Evolutionary conservation across 768 basidiomycete species (phyloP), one percentile per base, ranked within the genome.

Genomic region (Goffeauzyma gilvescens): DNA sequence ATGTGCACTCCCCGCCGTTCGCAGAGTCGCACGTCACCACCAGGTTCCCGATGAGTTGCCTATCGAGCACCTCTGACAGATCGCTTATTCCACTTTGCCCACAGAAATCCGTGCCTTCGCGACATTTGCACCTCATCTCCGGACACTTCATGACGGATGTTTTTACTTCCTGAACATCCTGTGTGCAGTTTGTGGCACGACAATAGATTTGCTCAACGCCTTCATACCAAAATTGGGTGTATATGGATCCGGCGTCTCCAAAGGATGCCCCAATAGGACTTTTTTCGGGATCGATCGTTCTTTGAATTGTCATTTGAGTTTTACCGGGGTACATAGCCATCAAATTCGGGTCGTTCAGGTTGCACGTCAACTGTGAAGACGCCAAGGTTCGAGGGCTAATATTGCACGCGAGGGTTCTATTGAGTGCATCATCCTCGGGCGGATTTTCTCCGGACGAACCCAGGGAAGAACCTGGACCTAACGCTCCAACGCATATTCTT

Each of bases 321-420:
- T 66, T 55, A n/a, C 71, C 66, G 1, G 86, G 79, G 56, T 70
- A 93, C 13, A 90, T 51, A 0, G 69, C 67, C 68, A 82, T 78
- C 1, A 95, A 66, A 0, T 83, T 87, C 1, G 83, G 81, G 54
- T 89, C 85, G 44, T 73, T 68, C 10, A 90, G 85, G 42, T 70
- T 66, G 64, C 89, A 95, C 49, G 81, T 81, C 70, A 89, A 75
- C 59, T 86, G 75, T 3, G 82, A 72, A 2, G 79, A 71, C 1
- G 85, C 76, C 53, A 72, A 90, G 7, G 87, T 80, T 36, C 69
- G 68, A 0, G 84, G 71, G 6, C 69, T 52, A 9, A 71, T 72
- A 52, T 75, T 84, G 65, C 86, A 90, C 2, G 74, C 70, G 50
- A 89, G 56, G 2, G 77, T 77, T n/a, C 70, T 61, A 49, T 86